These are phyloP conservation scores for Arthrobotrys iridis DNA, from an alignment of 2,329 filamentous ascomycete species.

Conservation along the genomic window DNA sequence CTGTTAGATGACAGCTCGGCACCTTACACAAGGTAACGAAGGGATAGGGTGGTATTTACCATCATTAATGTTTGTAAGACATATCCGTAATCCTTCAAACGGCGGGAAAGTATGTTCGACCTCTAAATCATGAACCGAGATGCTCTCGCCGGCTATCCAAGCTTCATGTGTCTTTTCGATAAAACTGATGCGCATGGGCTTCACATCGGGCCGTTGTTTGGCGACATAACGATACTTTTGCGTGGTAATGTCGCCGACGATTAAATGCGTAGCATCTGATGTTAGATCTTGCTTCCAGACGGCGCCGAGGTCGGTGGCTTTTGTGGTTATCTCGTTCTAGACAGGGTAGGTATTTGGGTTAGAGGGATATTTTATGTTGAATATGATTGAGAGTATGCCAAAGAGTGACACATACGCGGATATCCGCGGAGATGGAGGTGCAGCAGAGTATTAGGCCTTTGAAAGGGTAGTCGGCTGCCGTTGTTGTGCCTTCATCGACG, in stretches of 20 bases:
- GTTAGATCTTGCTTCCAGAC: conserved; percentile 89
- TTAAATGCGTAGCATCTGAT: conserved; percentile 92
- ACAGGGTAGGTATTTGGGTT: not conserved
- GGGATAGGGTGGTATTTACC: conserved; percentile 61
- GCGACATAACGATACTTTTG: conserved; percentile 96
- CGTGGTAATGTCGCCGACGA: conserved; percentile 88
- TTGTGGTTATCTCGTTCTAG: conserved; percentile 69
- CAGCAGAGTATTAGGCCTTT: conserved; percentile 82
- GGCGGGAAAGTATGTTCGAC: conserved; percentile 71
- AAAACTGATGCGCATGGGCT: conserved; percentile 83
- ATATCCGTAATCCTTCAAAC: conserved; percentile 71
- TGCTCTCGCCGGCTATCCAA: conserved; percentile 82
- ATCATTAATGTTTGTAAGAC: conserved; percentile 76
- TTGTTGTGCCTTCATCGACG: conserved; percentile 38
- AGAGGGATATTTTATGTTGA: conserved; percentile 59
- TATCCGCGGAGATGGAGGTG: conserved; percentile 82
- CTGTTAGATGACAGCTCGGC: conserved; percentile 12
- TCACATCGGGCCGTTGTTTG: conserved; percentile 84
- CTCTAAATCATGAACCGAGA: conserved; percentile 78
- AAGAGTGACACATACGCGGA: conserved; percentile 77
- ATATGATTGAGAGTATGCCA: conserved; percentile 60
- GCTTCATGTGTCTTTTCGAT: conserved; percentile 79
- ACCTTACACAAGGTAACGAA: not conserved
- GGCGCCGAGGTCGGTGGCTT: conserved; percentile 83
- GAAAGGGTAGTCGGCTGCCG: conserved; percentile 67